Base-by-base conservation (phyloP, 2,329 filamentous ascomycete genomes). In the Beauveria rudraprayagi region DNA sequence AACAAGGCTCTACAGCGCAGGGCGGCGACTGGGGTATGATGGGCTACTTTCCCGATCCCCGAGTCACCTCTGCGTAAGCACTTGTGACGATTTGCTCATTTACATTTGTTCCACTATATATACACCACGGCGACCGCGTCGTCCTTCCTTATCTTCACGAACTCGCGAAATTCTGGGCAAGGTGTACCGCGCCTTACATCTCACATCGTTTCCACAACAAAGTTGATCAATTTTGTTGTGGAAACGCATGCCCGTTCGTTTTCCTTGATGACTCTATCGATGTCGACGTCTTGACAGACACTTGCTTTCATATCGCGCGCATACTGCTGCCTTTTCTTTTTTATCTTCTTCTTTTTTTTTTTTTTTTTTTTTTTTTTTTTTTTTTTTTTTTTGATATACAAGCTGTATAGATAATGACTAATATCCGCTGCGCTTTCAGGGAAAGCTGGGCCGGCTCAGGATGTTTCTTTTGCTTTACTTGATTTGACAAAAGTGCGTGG, bases 1-100 rank as follows among this genome's bases (percentile, higher is more conserved):
- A 65, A 57, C 61, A 66, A 62, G 24, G 43, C 61, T 48, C 47
- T 56, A 40, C 61, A 14, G 10, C 63, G 1, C 64, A 67, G 44
- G 19, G 46, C 6, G 30, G 54, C 4, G 64, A 65, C 30, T 75
- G 73, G 73, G 67, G 68, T 1, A 74, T 75, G 69, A 67, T 73
- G 65, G 70, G 69, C 55, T 74, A 72, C 64, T 75, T 72, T 60
- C 66, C 63, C 50, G 70, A 73, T 55, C 69, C 71, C 14, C 66
- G 69, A 26, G 69, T 72, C 57, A 67, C 69, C 9, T 73, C 71
- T 63, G 65, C 63, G 63, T 67, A 64, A 66, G 61, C 63, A n/a
- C 48, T 30, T 7, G 6, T 47, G 7, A 14, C 1, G 2, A 6
- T 40, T 3, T 24, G 37, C 7, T 16, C 28, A 46, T 26, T 52